Percentiles rank a stretch among this genome's conserved stretches.
Evolutionary conservation across 2,329 filamentous ascomycete genomes (phyloP).

Genomic region (Zymoseptoria pseudotritici): DNA sequence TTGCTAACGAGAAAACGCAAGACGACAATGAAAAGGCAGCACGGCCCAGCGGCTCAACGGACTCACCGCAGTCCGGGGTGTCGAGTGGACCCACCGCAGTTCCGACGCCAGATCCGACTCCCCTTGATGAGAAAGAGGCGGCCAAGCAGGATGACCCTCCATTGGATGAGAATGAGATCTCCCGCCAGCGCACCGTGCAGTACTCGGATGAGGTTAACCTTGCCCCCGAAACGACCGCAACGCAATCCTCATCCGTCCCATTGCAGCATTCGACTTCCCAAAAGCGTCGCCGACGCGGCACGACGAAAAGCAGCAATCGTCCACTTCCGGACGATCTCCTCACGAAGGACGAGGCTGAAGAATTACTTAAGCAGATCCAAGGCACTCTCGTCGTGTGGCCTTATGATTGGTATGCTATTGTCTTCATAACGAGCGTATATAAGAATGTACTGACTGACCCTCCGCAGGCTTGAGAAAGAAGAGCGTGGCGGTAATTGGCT

Average conservation of each 20-base stretch:
- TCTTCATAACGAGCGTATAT: not conserved
- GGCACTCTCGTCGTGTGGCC: constrained; percentile 87
- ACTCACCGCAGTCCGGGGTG: constrained; percentile 16
- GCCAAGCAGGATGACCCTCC: constrained; percentile 5
- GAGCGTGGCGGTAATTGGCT: constrained; percentile 94
- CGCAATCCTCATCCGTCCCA: constrained; percentile 12
- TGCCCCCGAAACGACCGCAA: constrained; percentile 26
- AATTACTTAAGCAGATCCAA: constrained; percentile 72
- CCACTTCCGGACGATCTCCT: constrained; percentile 68
- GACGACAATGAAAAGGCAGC: constrained; percentile 22
- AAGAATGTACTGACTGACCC: constrained; percentile 8
- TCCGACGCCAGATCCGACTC: constrained; percentile 19
- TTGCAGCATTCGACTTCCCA: constrained; percentile 36
- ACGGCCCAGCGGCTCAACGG: constrained; percentile 11
- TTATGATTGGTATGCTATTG: constrained; percentile 66
- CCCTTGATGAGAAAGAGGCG: constrained; percentile 23
- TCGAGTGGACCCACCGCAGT: constrained; percentile 25
- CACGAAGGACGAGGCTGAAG: constrained; percentile 67
- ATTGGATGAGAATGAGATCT: constrained; percentile 30
- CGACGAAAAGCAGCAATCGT: constrained; percentile 60
- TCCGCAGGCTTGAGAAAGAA: constrained; percentile 67
- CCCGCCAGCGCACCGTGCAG: constrained; percentile 27
- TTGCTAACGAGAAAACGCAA: constrained; percentile 13
- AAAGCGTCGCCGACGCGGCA: constrained; percentile 58
- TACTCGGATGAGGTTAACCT: constrained; percentile 20